Evolutionary conservation across 768 basidiomycete species (phyloP), one percentile per base, ranked within the genome.

Genomic region (Glaciozyma martinii): DNA sequence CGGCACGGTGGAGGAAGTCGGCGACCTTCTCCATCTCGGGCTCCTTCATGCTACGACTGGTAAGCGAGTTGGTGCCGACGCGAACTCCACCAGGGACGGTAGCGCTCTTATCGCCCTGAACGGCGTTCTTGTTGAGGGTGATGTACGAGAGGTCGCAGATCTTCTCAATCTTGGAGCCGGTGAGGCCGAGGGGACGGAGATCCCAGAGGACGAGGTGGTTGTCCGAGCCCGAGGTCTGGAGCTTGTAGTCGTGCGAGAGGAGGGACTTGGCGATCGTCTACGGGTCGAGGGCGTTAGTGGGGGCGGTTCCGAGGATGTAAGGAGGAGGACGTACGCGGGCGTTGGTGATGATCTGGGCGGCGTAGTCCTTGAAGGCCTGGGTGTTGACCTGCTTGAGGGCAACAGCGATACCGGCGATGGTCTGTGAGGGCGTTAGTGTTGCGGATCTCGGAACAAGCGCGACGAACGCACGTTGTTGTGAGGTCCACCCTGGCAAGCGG

Each of bases 181-280:
- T 97, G 75, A 98, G 80, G 56, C 90, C 88, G 68, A 95, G 82
- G 37, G 95, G 95, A 43, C 95, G 85, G 66, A 74, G 83, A 75
- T 98, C 95, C 94, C 93, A 97, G 56, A 99, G 87, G 56, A 98
- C 86, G 70, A 98, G 85, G 78, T 99, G 95, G 82, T 90, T 98
- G 77, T 98, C 95, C 23, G 92, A 93, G 65, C 95, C 95, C 63
- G 83, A 85, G 19, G 94, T 98, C 80, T 97, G 93, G 70, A 99
- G 88, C 79, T 87, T 90, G 84, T 98, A 99, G 53, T 89, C 89
- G 75, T 88, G 81, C 65, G 80, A 80, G 67, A 83, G 78, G 65
- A 99, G 86, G 67, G 82, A 80, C 21, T 80, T 77, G 33, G 85
- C 90, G 63, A 99, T 83, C 42, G 89, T 82, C 50, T 58, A 37